Evolutionary conservation across 768 basidiomycete genomes (phyloP).

Genomic region (Pulveroboletus sp.): DNA sequence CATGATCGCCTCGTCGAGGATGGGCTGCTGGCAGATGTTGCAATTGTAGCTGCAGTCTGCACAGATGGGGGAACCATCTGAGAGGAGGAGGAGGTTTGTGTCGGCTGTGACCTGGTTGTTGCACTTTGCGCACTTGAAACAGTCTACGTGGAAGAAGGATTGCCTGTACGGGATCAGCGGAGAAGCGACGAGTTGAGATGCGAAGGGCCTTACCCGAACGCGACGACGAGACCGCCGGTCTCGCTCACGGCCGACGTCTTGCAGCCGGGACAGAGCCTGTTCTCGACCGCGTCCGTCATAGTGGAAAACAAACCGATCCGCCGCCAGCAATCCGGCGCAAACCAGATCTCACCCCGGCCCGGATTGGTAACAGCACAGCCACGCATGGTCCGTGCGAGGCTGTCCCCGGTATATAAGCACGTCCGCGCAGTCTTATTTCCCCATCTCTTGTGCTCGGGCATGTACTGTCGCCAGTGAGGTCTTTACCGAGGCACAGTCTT

Average conservation of each 20-base stretch:
- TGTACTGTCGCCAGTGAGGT: conserved; percentile 95
- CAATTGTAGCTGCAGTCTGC: conserved; percentile 93
- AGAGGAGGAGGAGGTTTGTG: conserved; percentile 93
- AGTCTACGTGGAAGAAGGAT: conserved; percentile 92
- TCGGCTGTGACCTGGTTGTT: conserved; percentile 89
- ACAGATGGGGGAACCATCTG: conserved; percentile 97
- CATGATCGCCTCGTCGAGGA: conserved; percentile 99
- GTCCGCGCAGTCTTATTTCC: conserved; percentile 20
- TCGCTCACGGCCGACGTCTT: conserved; percentile 77
- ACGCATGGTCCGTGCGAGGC: conserved; percentile 20
- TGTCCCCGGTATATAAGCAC: conserved; percentile 7
- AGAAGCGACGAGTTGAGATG: conserved; percentile 3
- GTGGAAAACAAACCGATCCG: neutral
- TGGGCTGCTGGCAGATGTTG: conserved; percentile 90
- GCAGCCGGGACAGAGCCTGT: conserved; percentile 78
- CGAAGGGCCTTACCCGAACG: conserved; percentile 74
- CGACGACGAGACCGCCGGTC: conserved; percentile 84
- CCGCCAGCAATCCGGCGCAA: too few species aligned
- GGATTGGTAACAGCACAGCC: neutral
- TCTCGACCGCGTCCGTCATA: conserved; percentile 35
- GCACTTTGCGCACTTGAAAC: conserved; percentile 98
- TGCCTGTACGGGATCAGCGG: conserved; percentile 46
- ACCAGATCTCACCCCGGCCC: neutral
- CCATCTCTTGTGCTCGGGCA: conserved; percentile 92
- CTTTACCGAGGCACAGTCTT: conserved; percentile 91